Conservation (phyloP, 441 rosid genomes). For the Biscutella laevigata region DNA sequence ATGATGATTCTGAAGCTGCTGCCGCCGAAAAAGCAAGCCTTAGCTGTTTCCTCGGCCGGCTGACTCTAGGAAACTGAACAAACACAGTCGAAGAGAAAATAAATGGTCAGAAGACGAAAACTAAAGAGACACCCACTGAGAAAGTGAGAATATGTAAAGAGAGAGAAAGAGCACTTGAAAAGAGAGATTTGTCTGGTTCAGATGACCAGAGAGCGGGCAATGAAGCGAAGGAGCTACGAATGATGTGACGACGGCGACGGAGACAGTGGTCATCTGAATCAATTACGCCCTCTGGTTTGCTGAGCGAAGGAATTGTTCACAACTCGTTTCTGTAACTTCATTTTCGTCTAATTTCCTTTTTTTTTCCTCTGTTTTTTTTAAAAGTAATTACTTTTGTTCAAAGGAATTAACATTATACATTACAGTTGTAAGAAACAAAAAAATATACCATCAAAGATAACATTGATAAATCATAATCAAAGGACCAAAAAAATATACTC, state of each 20-base stretch:
- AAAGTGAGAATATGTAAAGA: slow-evolving; percentile 1
- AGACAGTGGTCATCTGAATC: slow-evolving; percentile 19
- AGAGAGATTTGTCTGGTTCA: slow-evolving; percentile 14
- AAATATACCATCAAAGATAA: neutral
- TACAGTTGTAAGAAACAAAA: too few relatives aligned
- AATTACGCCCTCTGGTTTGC: too few relatives aligned
- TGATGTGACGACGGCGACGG: slow-evolving; percentile 17
- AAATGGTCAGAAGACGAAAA: neutral
- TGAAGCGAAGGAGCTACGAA: slow-evolving; percentile 15
- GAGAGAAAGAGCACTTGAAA: slow-evolving; percentile 9
- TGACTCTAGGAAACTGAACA: slow-evolving; percentile 29
- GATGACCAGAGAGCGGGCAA: slow-evolving; percentile 5
- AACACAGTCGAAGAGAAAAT: neutral
- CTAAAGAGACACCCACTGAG: neutral
- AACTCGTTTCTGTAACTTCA: too few relatives aligned
- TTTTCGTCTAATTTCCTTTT: too few relatives aligned
- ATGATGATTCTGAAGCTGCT: slow-evolving; percentile 22
- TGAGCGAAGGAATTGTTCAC: slow-evolving; percentile 1
- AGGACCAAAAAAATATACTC: neutral
- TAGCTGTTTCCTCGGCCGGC: slow-evolving; percentile 19
- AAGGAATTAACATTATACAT: too few relatives aligned
- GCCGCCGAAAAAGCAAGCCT: slow-evolving; percentile 21
- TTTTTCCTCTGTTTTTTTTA: too few relatives aligned
- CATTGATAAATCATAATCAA: slow-evolving; percentile 9
- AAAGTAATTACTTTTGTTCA: too few relatives aligned